Base-by-base conservation (phyloP, 495 filamentous ascomycete species). In the Zalerion maritima region DNA sequence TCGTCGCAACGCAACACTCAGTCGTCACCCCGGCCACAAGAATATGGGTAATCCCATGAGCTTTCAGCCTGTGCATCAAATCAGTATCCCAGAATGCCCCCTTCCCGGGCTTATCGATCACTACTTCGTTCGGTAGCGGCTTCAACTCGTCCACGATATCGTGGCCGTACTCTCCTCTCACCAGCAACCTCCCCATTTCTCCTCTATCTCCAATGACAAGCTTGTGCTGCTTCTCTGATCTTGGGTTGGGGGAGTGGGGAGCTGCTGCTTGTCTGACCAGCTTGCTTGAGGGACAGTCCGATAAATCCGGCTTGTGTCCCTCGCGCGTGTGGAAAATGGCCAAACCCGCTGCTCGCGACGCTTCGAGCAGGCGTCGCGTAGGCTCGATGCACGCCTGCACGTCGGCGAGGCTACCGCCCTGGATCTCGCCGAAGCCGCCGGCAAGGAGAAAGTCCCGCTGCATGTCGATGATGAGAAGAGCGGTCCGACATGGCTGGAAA, bases 291-390 rank as follows among this genome's bases (percentile, higher is more conserved):
- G 67, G 61, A 25, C 59, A 55, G 37, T 71, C 67, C 6, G 58
- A 57, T 8, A 70, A 46, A 32, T 67, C 55, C 1, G 58, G 61
- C 7, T 51, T 36, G 29, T 67, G 60, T 6, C 62, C 60, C 18
- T 79, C 72, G 18, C 75, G 66, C n/a, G 73, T 78, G 44, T 78
- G 72, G 34, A 78, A 78, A 17, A 83, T 54, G 3, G 73, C 64
- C 32, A 78, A 68, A 2, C 64, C 63, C 8, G 56, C 54, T 14
- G 56, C 47, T 14, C 76, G 69, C 29, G 75, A 81, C 5, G 56
- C 43, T 19, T 65, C 49, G 2, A 82, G 54, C 10, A 81, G 45
- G 25, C 50, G 54, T 33, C 52, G 26, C 8, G 30, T 49, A 12
- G 58, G 58, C 10, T 43, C 51, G 36, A 62, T 58, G 18, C 53